Evolutionary conservation across 148 eudicot species (phyloP), one percentile per base, ranked within the genome.

Genomic region (Silene latifolia): DNA sequence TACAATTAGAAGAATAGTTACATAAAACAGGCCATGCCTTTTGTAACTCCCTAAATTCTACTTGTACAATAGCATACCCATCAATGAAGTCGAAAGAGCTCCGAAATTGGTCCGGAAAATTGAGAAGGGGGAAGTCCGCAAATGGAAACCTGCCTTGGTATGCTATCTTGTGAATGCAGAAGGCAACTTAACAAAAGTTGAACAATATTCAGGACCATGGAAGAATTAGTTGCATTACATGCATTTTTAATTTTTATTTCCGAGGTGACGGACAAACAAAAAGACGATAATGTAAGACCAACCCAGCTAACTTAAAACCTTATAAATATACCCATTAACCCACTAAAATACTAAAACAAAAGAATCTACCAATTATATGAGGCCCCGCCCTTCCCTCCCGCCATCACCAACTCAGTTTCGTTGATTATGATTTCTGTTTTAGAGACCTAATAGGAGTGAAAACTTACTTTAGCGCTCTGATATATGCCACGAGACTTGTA

Each of bases 161-260:
- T 68, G 99, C 92, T 58, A 95, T 92, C 88, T 95, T 92, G 91
- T 95, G 99, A 74, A 95, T 92, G 83, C 99, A 95, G 78, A 86
- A 92, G 66, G 78, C 99, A 82, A 95, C 99, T 97, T 95, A 84
- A 24, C 53, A 23, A 48, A 66, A 10, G 57, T 46, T 68, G n/a
- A 46, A 68, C 29, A 68, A 24, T 56, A 19, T 23, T 68, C 21
- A 68, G 32, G 8, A 54, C 19, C n/a, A n/a, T n/a, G n/a, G n/a
- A n/a, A n/a, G n/a, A n/a, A n/a, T n/a, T n/a, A n/a, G n/a, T n/a
- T n/a, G n/a, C n/a, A n/a, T n/a, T n/a, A n/a, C n/a, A n/a, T n/a
- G n/a, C n/a, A n/a, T n/a, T n/a, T n/a, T n/a, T n/a, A n/a, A n/a
- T n/a, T n/a, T n/a, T n/a, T n/a, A n/a, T n/a, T n/a, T n/a, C n/a